A percentile compares a stretch with the other conserved stretches of the same genome.
Conservation (phyloP, 2,329 filamentous ascomycete species). For the Colletotrichum musicola region DNA sequence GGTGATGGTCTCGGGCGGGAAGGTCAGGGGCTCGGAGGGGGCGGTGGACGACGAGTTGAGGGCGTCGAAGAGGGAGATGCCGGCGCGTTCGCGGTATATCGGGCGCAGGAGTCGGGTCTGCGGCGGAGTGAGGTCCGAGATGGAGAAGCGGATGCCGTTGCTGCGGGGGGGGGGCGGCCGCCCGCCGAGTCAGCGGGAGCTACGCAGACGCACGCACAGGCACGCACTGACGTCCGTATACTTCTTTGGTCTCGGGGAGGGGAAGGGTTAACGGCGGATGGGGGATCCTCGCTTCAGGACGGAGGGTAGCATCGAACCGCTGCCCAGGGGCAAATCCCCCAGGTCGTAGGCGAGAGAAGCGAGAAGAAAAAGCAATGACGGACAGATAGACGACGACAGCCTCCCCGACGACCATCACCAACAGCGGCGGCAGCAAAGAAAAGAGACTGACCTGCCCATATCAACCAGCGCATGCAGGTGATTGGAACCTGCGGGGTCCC, state of each 20-base stretch:
- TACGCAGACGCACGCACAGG: neutral
- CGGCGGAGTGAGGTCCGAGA: slow-evolving; percentile 81
- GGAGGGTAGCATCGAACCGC: slow-evolving; percentile 19
- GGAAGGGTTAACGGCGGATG: too few relatives aligned
- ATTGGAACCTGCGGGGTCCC: slow-evolving; percentile 59
- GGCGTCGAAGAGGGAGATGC: slow-evolving; percentile 90
- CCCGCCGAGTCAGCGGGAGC: slow-evolving; percentile 23
- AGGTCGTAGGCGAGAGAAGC: neutral
- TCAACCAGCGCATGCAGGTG: slow-evolving; percentile 70
- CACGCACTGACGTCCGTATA: neutral
- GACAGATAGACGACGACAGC: neutral
- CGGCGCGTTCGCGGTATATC: slow-evolving; percentile 81
- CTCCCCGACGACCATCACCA: neutral
- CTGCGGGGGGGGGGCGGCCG: slow-evolving; percentile 56
- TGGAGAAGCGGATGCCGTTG: slow-evolving; percentile 94
- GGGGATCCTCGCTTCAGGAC: slow-evolving; percentile 20
- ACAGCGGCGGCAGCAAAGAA: slow-evolving; percentile 17
- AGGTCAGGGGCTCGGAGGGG: slow-evolving; percentile 49
- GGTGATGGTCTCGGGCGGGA: slow-evolving; percentile 69
- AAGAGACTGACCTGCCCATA: slow-evolving; percentile 66
- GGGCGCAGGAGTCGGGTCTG: slow-evolving; percentile 80
- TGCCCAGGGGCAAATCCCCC: neutral
- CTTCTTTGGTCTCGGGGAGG: neutral
- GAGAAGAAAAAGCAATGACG: neutral
- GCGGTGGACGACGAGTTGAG: slow-evolving; percentile 64